Percentiles rank a stretch among this genome's conserved stretches.
These are phyloP conservation scores for Podaxis sp. DNA, from an alignment of 768 basidiomycete genomes.

Conservation along the genomic window DNA sequence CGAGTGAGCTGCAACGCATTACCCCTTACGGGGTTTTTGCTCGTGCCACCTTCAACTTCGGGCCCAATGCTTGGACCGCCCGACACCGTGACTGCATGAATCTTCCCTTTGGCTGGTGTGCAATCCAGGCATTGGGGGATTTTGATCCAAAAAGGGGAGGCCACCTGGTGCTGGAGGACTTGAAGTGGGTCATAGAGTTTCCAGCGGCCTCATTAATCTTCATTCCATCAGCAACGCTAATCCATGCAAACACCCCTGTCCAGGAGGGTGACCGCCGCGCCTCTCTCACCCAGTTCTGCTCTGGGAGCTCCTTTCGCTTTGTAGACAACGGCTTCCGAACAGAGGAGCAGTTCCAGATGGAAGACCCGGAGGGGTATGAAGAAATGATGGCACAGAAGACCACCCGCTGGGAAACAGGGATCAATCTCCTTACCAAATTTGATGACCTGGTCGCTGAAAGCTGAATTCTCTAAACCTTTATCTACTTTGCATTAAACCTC, in stretches of 20 bases:
- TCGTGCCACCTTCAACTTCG: conserved; percentile 3
- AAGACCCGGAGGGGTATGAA: too few relatives aligned
- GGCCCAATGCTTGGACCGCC: neutral
- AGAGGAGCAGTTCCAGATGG: neutral
- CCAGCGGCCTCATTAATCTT: neutral
- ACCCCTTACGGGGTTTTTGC: neutral
- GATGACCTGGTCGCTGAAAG: too few relatives aligned
- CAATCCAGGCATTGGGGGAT: neutral
- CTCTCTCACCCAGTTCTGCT: neutral
- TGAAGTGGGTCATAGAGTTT: neutral
- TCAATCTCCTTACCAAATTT: too few relatives aligned
- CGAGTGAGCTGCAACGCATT: neutral
- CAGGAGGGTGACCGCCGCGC: neutral
- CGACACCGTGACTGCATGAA: neutral
- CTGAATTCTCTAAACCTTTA: too few relatives aligned
- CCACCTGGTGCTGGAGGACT: neutral
- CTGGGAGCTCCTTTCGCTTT: conserved; percentile 1
- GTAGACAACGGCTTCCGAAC: conserved; percentile 5
- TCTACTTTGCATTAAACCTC: too few relatives aligned
- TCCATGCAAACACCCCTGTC: too few relatives aligned
- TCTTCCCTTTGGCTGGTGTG: conserved; percentile 3
- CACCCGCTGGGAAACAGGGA: too few relatives aligned
- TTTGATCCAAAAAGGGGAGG: neutral
- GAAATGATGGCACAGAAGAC: too few relatives aligned
- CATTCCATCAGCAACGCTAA: conserved; percentile 1